phyloP scores from a whole-genome alignment of 495 filamentous ascomycete genomes.

The Pyrenopolyporus hunteri region DNA sequence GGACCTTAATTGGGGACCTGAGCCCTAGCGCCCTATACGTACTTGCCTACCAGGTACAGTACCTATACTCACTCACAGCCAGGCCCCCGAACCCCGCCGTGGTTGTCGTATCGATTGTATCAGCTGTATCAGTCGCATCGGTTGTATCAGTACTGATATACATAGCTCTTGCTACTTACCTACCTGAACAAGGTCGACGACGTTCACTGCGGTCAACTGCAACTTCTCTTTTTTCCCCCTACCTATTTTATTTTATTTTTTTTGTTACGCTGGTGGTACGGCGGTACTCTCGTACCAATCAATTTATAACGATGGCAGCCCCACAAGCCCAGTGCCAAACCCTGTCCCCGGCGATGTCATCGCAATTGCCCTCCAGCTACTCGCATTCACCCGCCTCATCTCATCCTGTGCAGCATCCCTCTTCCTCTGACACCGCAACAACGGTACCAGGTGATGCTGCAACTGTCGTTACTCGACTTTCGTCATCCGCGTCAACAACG shows the following conservation, averaged over 20 bases:
- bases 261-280: neutral
- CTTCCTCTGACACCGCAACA: constrained; percentile 15
- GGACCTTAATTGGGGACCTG: neutral
- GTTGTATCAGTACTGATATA: neutral
- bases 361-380: constrained; percentile 12
- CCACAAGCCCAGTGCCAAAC: constrained; percentile 27
- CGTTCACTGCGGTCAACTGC: too few relatives aligned
- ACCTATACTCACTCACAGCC: too few relatives aligned
- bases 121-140: neutral
- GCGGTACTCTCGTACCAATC: constrained; percentile 24
- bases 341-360: constrained; percentile 39
- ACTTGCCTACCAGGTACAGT: too few relatives aligned
- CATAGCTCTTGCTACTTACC: too few relatives aligned
- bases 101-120: neutral
- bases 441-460: constrained; percentile 13
- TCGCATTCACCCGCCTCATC: constrained; percentile 21
- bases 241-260: too few relatives aligned
- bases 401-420: constrained; percentile 9
- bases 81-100: too few relatives aligned
- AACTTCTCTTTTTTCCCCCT: too few relatives aligned
- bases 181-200: too few relatives aligned
- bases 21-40: neutral
- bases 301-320: constrained; percentile 36
- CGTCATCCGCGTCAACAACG: constrained; percentile 23
- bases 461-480: constrained; percentile 17